Conservation (phyloP, 2,329 filamentous ascomycete genomes). For the Aspergillus ochraceus region DNA sequence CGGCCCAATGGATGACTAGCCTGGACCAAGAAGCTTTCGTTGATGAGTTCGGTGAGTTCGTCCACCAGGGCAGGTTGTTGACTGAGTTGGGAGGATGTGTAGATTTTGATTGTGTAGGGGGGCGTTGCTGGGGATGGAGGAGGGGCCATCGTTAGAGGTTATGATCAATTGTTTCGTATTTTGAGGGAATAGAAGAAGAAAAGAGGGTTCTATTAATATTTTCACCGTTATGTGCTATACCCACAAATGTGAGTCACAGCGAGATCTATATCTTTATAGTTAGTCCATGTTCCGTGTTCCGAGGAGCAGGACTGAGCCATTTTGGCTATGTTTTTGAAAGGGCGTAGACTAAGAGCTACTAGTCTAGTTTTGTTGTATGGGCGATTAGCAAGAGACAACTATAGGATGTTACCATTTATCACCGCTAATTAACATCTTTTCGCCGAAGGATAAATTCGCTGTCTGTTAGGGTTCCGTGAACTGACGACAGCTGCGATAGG, state of each 20-base stretch:
- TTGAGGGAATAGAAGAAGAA: neutral
- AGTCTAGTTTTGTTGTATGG: too few relatives aligned
- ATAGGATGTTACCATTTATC: too few relatives aligned
- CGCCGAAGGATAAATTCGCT: too few relatives aligned
- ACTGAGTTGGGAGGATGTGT: neutral
- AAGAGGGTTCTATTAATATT: neutral
- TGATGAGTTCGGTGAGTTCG: neutral
- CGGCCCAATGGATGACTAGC: neutral
- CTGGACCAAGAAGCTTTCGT: neutral
- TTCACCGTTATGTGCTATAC: too few relatives aligned
- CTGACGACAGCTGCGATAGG: too few relatives aligned
- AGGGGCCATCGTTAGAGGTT: neutral
- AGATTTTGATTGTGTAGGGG: neutral
- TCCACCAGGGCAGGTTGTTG: neutral
- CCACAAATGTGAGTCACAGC: neutral
- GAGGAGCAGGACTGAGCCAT: neutral
- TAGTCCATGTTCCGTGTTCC: neutral
- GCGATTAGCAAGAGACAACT: too few relatives aligned
- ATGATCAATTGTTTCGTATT: neutral
- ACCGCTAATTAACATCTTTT: too few relatives aligned
- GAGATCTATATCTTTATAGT: neutral
- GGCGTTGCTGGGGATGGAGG: neutral
- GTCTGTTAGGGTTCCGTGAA: too few relatives aligned
- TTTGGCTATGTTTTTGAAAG: neutral
- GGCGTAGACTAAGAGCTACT: neutral